Conservation (phyloP, 208 protist species). For the Spongospora subterranea region DNA sequence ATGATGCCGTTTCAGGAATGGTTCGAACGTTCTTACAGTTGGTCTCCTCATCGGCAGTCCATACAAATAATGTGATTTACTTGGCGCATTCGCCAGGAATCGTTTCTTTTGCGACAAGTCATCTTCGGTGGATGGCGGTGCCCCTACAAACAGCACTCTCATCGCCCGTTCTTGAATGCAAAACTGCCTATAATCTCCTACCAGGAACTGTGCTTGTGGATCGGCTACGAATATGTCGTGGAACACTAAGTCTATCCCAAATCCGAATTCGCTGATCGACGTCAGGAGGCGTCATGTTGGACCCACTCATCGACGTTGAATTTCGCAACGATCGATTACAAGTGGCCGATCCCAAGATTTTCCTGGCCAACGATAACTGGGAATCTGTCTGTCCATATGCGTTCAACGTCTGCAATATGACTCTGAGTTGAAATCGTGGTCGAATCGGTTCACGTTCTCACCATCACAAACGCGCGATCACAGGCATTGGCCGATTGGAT, state of each 20-base stretch:
- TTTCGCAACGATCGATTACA: neutral
- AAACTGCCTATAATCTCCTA: no score
- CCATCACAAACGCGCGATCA: no score
- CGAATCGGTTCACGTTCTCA: no score
- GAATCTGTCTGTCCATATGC: no score
- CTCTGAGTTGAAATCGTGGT: no score
- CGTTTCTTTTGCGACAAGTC: neutral
- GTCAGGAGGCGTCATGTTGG: neutral
- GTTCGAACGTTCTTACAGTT: constrained; percentile 7
- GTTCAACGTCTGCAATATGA: no score
- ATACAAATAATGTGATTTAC: neutral
- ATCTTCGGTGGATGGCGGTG: neutral
- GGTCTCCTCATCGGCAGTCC: constrained; percentile 1
- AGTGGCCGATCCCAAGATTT: neutral
- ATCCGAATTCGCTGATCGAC: neutral
- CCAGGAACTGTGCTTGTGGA: neutral
- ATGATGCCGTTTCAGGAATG: neutral
- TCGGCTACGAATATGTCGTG: neutral
- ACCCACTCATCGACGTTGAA: neutral
- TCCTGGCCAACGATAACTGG: neutral
- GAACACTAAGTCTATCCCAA: neutral
- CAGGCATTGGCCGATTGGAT: no score
- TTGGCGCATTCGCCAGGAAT: neutral
- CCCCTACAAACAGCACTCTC: no score
- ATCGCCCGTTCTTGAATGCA: no score